Evolutionary conservation across 2,329 filamentous ascomycete genomes (phyloP).

Genomic region (Dactylellina cionopaga): DNA sequence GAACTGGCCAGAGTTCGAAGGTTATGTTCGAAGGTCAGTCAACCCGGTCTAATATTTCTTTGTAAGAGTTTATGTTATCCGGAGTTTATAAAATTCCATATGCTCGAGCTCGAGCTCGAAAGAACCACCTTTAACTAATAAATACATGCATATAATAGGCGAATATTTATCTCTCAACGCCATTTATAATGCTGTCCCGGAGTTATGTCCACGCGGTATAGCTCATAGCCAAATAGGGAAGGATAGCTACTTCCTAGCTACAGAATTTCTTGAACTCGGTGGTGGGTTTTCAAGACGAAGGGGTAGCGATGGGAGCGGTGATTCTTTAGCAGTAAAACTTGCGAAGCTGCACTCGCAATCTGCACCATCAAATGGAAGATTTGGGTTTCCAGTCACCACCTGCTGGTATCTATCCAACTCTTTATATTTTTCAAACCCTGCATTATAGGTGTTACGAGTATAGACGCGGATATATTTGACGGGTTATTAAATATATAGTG

Average conservation of each 20-base stretch:
- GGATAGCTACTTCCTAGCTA: slow-evolving; percentile 70
- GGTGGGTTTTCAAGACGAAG: slow-evolving; percentile 55
- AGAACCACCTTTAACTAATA: too few relatives aligned
- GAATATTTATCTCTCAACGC: slow-evolving; percentile 87
- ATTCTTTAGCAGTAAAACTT: slow-evolving; percentile 77
- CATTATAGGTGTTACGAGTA: too few relatives aligned
- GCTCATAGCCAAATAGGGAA: slow-evolving; percentile 72
- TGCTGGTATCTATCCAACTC: slow-evolving; percentile 66
- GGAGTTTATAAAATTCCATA: too few relatives aligned
- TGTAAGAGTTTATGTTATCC: not conserved
- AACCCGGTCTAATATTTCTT: not conserved
- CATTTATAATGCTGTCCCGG: slow-evolving; percentile 76
- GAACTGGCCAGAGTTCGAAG: slow-evolving; percentile 68
- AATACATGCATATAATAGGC: slow-evolving; percentile 65
- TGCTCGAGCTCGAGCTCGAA: too few relatives aligned
- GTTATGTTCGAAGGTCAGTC: slow-evolving; percentile 74
- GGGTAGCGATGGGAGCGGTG: slow-evolving; percentile 63
- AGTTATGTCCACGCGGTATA: slow-evolving; percentile 78
- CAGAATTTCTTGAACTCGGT: slow-evolving; percentile 80
- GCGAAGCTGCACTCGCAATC: slow-evolving; percentile 80
- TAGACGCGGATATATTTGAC: not conserved
- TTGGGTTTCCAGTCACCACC: slow-evolving; percentile 84
- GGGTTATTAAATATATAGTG: slow-evolving; percentile 63
- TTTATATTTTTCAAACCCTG: not conserved
- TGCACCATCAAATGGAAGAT: slow-evolving; percentile 73